Evolutionary conservation across 2,329 filamentous ascomycete genomes (phyloP).

Genomic region (Calonectria montana): DNA sequence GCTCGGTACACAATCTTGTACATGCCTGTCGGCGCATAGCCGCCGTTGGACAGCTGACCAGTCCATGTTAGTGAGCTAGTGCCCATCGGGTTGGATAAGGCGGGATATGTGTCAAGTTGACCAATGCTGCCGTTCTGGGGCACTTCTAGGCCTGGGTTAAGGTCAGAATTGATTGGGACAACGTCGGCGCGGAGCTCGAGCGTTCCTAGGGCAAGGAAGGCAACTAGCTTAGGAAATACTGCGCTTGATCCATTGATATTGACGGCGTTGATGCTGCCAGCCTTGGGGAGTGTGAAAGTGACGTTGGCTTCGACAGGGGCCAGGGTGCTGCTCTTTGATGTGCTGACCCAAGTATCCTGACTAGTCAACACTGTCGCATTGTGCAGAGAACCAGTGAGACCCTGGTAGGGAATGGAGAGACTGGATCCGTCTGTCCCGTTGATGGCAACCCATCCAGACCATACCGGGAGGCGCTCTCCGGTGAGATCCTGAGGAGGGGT

Average conservation of each 20-base stretch:
- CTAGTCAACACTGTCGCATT: constrained; percentile 37
- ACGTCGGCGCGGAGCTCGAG: constrained; percentile 57
- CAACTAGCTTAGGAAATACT: constrained; percentile 53
- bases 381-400: constrained; percentile 51
- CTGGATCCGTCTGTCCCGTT: constrained; percentile 53
- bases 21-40: constrained; percentile 58
- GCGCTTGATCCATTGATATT: constrained; percentile 38
- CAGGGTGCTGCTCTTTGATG: constrained; percentile 47
- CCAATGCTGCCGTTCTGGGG: constrained; percentile 56
- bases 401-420: constrained; percentile 55
- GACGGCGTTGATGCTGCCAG: constrained; percentile 43
- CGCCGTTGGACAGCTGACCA: constrained; percentile 59
- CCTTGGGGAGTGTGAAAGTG: constrained; percentile 56
- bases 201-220: constrained; percentile 59
- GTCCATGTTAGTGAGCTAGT: constrained; percentile 51
- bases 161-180: constrained; percentile 48
- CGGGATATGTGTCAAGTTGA: constrained; percentile 56
- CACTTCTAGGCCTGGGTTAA: constrained; percentile 41
- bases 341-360: constrained; percentile 42
- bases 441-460: constrained; percentile 55
- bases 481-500: constrained; percentile 53
- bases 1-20: constrained; percentile 64
- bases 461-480: constrained; percentile 52
- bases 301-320: constrained; percentile 46
- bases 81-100: constrained; percentile 45